These are phyloP conservation scores for Hirschioporus abietinus DNA, from an alignment of 768 basidiomycete genomes.

Conservation along the genomic window DNA sequence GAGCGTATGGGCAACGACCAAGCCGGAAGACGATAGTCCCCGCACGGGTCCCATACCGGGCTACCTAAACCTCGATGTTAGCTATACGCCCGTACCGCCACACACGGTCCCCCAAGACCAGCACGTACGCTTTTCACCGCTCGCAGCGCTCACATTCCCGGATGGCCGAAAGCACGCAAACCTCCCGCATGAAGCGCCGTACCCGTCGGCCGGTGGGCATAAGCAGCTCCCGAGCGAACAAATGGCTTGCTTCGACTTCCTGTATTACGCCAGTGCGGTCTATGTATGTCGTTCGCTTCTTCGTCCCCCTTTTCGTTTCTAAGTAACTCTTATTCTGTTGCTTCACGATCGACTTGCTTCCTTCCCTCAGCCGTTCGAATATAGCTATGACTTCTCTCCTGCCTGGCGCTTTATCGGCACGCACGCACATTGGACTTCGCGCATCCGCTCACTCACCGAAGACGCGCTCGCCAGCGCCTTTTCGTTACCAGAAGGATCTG, in stretches of 20 bases:
- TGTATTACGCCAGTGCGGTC: conserved; percentile 32
- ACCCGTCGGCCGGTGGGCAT: conserved; percentile 10
- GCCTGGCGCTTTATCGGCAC: conserved; percentile 57
- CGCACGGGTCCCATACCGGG: conserved; percentile 21
- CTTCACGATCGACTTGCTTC: not conserved
- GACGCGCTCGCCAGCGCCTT: conserved; percentile 42
- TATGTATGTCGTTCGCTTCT: conserved; percentile 17
- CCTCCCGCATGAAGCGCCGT: conserved; percentile 14
- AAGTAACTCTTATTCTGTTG: not conserved
- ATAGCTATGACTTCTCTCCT: conserved; percentile 51
- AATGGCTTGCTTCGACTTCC: conserved; percentile 35
- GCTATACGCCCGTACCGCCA: conserved; percentile 22
- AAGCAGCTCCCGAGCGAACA: conserved; percentile 31
- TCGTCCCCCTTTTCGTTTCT: not conserved
- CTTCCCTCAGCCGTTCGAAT: conserved; percentile 42
- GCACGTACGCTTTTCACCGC: conserved; percentile 27
- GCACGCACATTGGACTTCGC: conserved; percentile 44
- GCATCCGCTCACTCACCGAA: conserved; percentile 37
- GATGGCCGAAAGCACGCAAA: conserved; percentile 22
- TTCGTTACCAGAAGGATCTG: conserved; percentile 18
- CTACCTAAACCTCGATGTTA: conserved; percentile 30
- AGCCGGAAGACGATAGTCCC: conserved; percentile 22
- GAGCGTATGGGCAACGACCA: conserved; percentile 35
- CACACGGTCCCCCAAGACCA: conserved; percentile 21
- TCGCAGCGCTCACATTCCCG: conserved; percentile 30